A percentile compares a stretch with the other conserved stretches of the same genome.
These are phyloP conservation scores for Aspergillus flavus DNA, from an alignment of 2,329 filamentous ascomycete species.

Conservation along the genomic window DNA sequence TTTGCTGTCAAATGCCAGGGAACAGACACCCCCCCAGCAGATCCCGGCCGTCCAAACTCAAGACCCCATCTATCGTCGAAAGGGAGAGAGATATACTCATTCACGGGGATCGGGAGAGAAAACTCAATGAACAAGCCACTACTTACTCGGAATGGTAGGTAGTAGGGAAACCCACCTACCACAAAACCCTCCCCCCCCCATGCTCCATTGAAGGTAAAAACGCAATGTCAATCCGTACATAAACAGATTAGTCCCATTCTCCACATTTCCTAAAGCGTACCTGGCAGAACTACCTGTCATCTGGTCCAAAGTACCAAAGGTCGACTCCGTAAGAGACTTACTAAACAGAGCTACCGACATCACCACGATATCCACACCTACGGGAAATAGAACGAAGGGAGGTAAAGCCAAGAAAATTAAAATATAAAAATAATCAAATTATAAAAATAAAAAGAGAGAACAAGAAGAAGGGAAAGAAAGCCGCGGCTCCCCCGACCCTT, in stretches of 20 bases:
- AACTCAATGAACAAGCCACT: background rate
- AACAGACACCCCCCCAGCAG: background rate
- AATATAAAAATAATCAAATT: background rate
- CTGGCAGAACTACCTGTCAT: background rate
- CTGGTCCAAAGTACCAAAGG: background rate
- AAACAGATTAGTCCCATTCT: background rate
- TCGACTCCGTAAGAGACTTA: too few relatives aligned
- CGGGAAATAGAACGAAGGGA: background rate
- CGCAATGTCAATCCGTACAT: background rate
- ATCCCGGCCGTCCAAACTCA: background rate
- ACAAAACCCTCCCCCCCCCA: background rate
- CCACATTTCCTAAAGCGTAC: constrained; percentile 1
- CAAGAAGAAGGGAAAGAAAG: background rate
- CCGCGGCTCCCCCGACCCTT: background rate
- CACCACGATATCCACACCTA: background rate
- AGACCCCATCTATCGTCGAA: background rate
- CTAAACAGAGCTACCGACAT: too few relatives aligned
- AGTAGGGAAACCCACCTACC: too few relatives aligned
- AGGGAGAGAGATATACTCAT: background rate
- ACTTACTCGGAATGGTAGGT: background rate
- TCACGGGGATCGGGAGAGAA: background rate
- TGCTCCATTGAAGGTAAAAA: background rate
- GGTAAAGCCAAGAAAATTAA: background rate
- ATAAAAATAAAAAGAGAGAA: background rate
- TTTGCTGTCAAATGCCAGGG: background rate